These are phyloP conservation scores for Pinus albicaulis DNA, from an alignment of 75 land plant species.

Conservation along the genomic window DNA sequence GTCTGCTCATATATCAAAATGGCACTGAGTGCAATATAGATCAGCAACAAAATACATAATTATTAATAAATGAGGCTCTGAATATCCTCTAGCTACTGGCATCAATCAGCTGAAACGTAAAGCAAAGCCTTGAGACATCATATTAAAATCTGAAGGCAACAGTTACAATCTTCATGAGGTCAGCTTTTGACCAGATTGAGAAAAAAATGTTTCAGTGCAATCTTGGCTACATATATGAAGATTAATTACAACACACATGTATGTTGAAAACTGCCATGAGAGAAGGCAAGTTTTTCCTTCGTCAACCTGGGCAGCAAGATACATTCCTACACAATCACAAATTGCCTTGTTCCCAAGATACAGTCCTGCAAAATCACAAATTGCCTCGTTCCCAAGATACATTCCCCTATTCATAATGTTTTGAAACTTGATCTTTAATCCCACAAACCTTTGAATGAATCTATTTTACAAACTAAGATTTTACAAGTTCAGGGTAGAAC, in stretches of 20 bases:
- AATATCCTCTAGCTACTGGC: too few relatives aligned
- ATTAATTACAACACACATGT: neutral
- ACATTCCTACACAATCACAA: neutral
- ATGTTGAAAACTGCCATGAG: slow-evolving; percentile 47
- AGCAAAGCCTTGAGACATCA: neutral
- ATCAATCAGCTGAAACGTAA: neutral
- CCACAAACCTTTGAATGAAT: too few relatives aligned
- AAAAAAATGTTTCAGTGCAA: neutral
- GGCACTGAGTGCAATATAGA: too few relatives aligned
- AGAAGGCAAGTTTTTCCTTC: slow-evolving; percentile 34
- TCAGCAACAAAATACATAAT: too few relatives aligned
- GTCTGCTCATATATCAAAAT: too few relatives aligned
- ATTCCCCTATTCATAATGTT: too few relatives aligned
- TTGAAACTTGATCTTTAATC: too few relatives aligned
- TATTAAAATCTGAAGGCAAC: neutral
- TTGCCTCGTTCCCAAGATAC: too few relatives aligned
- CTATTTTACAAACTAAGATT: too few relatives aligned
- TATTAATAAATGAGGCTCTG: too few relatives aligned
- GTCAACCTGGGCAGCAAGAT: slow-evolving; percentile 60
- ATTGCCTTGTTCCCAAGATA: neutral
- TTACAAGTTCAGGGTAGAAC: too few relatives aligned
- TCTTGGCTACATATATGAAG: slow-evolving; percentile 2
- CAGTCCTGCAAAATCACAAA: too few relatives aligned
- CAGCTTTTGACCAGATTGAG: neutral
- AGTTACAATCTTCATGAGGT: neutral